Evolutionary conservation across 2,329 filamentous ascomycete species (phyloP).

Genomic region (Apiospora rasikravindrae): DNA sequence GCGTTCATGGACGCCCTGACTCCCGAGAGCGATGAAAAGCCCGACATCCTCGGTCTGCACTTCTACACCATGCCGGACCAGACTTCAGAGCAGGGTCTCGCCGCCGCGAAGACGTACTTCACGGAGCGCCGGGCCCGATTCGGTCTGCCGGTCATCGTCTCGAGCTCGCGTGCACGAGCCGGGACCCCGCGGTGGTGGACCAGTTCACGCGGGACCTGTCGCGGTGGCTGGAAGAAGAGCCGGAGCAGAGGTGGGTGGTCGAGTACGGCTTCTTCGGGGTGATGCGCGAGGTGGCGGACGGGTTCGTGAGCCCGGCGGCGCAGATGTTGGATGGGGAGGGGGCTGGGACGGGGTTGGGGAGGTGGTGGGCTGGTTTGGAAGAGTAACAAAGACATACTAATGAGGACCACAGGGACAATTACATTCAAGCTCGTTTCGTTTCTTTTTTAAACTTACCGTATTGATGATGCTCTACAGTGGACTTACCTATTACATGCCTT

Average conservation of each 20-base stretch:
- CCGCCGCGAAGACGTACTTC: conserved; percentile 43
- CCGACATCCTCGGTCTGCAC: conserved; percentile 45
- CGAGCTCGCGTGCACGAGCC: not conserved
- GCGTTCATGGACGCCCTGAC: conserved; percentile 45
- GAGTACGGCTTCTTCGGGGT: conserved; percentile 31
- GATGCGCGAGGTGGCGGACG: conserved; percentile 12
- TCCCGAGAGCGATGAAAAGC: conserved; percentile 33
- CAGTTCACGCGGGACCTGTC: not conserved
- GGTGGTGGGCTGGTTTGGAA: conserved; percentile 12
- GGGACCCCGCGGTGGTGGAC: not conserved
- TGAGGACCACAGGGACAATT: no score
- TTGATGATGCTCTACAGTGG: not conserved
- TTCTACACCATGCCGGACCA: not conserved
- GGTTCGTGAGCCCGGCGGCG: not conserved
- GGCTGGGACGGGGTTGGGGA: not conserved
- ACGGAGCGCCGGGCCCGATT: conserved; percentile 30
- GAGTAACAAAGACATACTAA: not conserved
- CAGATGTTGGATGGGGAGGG: not conserved
- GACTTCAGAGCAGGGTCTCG: conserved; percentile 26
- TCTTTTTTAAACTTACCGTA: not conserved
- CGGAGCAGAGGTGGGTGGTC: conserved; percentile 8
- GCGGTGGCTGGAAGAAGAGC: conserved; percentile 7
- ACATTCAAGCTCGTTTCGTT: no score
- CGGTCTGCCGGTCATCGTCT: conserved; percentile 32
- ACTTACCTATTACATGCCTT: not conserved